Percentiles rank a stretch among this genome's conserved stretches.
Conservation (phyloP, 1,139 yeast genomes). For the Geotrichum bryndzae region DNA sequence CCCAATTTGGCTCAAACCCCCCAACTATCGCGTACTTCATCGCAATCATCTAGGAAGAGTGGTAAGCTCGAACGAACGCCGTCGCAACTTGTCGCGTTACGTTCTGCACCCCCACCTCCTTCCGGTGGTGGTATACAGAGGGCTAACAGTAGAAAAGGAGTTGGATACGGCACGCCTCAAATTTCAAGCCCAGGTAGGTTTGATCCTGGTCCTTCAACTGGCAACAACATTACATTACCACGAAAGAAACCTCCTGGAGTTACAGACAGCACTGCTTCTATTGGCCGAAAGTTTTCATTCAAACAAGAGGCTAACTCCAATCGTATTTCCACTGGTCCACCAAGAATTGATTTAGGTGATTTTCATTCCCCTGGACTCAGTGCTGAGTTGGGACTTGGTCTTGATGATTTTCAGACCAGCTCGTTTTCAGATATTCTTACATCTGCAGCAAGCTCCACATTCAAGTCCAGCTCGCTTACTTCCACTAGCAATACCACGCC, state of each 20-base stretch:
- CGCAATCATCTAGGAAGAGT: slow-evolving; percentile 6
- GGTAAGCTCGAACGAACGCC: slow-evolving; percentile 10
- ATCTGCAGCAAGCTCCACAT: not conserved
- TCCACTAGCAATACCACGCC: slow-evolving; percentile 2
- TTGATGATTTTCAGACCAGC: slow-evolving; percentile 5
- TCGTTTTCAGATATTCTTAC: not conserved
- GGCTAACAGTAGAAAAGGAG: slow-evolving; percentile 9
- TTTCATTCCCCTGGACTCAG: slow-evolving; percentile 15
- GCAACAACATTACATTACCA: not conserved
- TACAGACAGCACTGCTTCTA: not conserved
- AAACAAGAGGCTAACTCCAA: not conserved
- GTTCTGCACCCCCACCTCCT: slow-evolving; percentile 77
- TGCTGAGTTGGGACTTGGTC: slow-evolving; percentile 13
- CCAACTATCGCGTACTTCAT: slow-evolving; percentile 1
- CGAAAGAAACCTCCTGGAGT: not conserved
- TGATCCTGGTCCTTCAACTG: not conserved
- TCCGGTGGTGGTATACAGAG: slow-evolving; percentile 13
- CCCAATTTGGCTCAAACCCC: not conserved
- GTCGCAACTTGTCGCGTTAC: slow-evolving; percentile 47
- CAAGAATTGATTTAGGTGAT: slow-evolving; percentile 16
- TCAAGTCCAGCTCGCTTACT: not conserved
- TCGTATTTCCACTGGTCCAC: slow-evolving; percentile 13
- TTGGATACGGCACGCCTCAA: not conserved
- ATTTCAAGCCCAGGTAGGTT: not conserved
- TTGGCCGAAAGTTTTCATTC: slow-evolving; percentile 6